Evolutionary conservation across 768 basidiomycete genomes (phyloP).

Genomic region (Astraeus odoratus): DNA sequence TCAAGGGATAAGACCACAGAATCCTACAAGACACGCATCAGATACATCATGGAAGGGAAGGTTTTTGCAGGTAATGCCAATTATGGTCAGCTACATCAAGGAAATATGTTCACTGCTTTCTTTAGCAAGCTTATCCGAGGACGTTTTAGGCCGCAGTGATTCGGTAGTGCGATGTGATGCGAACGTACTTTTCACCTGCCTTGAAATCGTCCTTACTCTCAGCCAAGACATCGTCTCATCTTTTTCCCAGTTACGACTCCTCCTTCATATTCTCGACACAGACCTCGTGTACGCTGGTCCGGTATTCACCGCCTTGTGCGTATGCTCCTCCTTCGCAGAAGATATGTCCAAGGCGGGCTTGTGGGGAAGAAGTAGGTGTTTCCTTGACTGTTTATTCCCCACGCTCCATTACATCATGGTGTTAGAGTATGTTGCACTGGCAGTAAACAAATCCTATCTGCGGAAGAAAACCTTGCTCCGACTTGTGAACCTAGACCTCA

Average conservation of each 20-base stretch:
- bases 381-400: background rate
- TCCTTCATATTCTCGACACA: constrained; percentile 12
- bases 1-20: constrained; percentile 2
- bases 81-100: too few relatives aligned
- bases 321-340: constrained; percentile 5
- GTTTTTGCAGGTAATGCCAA: constrained; percentile 17
- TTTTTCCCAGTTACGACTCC: constrained; percentile 17
- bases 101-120: too few relatives aligned
- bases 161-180: too few relatives aligned
- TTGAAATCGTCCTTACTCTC: constrained; percentile 8
- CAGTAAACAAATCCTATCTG: constrained; percentile 12
- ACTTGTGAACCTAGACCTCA: constrained; percentile 6
- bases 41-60: constrained; percentile 14
- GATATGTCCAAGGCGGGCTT: constrained; percentile 1
- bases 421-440: constrained; percentile 15
- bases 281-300: constrained; percentile 13
- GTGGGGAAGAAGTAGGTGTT: constrained; percentile 17
- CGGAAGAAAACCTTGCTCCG: constrained; percentile 16
- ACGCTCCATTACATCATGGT: background rate
- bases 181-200: constrained; percentile 4
- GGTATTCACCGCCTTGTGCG: constrained; percentile 13
- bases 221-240: constrained; percentile 10
- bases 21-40: constrained; percentile 12
- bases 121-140: too few relatives aligned
- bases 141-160: too few relatives aligned